phyloP scores from a whole-genome alignment of 2,329 filamentous ascomycete genomes.

The Acephala macrosclerotiorum region DNA sequence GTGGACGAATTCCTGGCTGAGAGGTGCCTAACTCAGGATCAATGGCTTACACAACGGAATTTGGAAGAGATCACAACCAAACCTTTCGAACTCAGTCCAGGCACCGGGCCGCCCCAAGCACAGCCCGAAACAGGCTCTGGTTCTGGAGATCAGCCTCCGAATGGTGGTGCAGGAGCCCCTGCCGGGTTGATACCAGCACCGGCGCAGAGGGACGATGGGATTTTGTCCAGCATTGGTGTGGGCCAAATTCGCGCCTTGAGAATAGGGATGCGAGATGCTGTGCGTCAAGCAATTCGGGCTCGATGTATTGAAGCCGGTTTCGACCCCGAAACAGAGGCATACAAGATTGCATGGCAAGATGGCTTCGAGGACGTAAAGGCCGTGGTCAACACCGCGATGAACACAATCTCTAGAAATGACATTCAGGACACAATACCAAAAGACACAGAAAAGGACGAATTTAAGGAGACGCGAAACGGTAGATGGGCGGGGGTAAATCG shows the following conservation, averaged over 20 bases:
- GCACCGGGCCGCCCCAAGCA: not conserved
- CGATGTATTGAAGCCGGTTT: not conserved
- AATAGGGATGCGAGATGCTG: not conserved
- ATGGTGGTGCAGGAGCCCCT: not conserved
- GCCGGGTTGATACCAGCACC: not conserved
- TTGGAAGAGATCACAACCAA: not conserved
- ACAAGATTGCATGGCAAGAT: not conserved
- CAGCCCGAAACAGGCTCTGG: not conserved
- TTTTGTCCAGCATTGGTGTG: not conserved
- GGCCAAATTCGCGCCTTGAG: not conserved
- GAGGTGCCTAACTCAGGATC: not conserved
- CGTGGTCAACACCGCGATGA: not conserved
- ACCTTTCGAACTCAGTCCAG: not conserved
- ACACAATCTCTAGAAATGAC: not conserved
- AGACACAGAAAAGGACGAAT: too few species aligned
- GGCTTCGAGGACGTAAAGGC: not conserved
- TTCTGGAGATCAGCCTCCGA: not conserved
- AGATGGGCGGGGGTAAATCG: not conserved
- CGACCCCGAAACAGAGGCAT: not conserved
- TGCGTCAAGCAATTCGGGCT: not conserved
- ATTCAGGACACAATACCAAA: not conserved
- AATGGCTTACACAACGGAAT: not conserved
- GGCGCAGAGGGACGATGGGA: not conserved
- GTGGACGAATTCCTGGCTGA: not conserved
- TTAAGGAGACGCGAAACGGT: not conserved